These are phyloP conservation scores for Oidium heveae DNA, from an alignment of 2,329 filamentous ascomycete genomes.

Conservation along the genomic window DNA sequence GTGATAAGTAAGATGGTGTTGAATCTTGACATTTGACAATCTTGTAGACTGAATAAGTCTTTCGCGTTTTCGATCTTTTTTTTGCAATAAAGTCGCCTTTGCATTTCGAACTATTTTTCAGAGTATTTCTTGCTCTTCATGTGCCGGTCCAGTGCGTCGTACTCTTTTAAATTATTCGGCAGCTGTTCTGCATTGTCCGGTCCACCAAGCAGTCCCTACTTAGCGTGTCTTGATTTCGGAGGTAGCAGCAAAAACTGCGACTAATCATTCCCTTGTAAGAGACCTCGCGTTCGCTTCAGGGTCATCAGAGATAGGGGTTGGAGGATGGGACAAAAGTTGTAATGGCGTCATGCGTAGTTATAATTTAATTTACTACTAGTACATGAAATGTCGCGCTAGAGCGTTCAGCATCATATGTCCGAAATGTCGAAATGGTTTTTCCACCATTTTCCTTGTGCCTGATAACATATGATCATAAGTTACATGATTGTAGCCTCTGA, in stretches of 20 bases:
- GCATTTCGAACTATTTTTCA: background rate
- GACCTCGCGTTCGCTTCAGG: background rate
- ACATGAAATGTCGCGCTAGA: background rate
- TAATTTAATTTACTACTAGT: background rate
- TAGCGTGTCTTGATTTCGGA: background rate
- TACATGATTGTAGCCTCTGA: no score
- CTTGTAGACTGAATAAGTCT: no score
- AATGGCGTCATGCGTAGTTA: background rate
- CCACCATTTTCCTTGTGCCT: no score
- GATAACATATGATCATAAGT: no score
- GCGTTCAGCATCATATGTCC: background rate
- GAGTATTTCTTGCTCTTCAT: background rate
- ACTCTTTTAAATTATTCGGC: background rate
- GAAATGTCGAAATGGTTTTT: no score
- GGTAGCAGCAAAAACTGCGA: background rate
- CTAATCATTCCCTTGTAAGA: background rate
- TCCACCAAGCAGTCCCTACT: background rate
- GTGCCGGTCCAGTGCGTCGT: background rate
- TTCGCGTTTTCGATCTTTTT: background rate
- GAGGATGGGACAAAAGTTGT: background rate
- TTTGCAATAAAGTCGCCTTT: background rate
- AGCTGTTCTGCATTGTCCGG: no score
- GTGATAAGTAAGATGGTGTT: no score
- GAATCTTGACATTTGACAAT: no score
- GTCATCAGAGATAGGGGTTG: background rate